A percentile compares a stretch with the other conserved stretches of the same genome.
Conservation (phyloP, 176 grass and related monocot species). For the Oryza punctata region DNA sequence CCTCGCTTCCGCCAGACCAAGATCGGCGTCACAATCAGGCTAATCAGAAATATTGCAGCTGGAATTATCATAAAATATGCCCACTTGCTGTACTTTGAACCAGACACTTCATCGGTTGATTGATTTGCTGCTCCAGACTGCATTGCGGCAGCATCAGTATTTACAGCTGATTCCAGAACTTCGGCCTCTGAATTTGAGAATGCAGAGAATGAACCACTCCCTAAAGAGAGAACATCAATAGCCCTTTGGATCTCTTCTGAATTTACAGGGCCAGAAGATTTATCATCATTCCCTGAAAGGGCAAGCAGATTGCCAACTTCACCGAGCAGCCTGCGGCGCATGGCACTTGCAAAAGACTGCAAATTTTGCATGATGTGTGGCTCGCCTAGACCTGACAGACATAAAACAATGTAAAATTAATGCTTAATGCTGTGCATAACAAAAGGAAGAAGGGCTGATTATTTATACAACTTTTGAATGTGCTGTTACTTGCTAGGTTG, state of each 20-base stretch:
- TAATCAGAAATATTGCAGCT: slow-evolving; percentile 46
- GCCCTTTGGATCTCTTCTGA: slow-evolving; percentile 40
- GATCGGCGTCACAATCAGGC: slow-evolving; percentile 41
- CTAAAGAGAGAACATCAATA: slow-evolving; percentile 52
- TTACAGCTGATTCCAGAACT: slow-evolving; percentile 40
- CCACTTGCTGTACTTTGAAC: slow-evolving; percentile 55
- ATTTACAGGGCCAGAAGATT: slow-evolving; percentile 2
- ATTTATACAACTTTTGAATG: slow-evolving; percentile 35
- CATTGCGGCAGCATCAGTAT: slow-evolving; percentile 18
- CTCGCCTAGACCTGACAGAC: slow-evolving; percentile 45
- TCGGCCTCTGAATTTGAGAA: slow-evolving; percentile 43
- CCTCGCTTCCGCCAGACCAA: slow-evolving; percentile 55
- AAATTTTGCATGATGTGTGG: slow-evolving; percentile 45
- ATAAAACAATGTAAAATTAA: slow-evolving; percentile 12
- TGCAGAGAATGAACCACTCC: slow-evolving; percentile 83
- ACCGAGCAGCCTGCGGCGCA: slow-evolving; percentile 56
- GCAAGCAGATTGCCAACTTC: slow-evolving; percentile 73
- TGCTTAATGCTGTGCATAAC: slow-evolving; percentile 5
- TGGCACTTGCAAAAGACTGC: slow-evolving; percentile 41
- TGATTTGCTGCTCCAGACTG: slow-evolving; percentile 47
- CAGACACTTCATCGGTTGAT: slow-evolving; percentile 31
- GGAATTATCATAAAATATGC: slow-evolving; percentile 55
- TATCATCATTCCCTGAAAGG: slow-evolving; percentile 59
- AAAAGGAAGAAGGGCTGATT: slow-evolving; percentile 18
- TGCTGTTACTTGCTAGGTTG: slow-evolving; percentile 50